Evolutionary conservation across 2,329 filamentous ascomycete species (phyloP).

Genomic region (Pseudogymnoascus pannorum): DNA sequence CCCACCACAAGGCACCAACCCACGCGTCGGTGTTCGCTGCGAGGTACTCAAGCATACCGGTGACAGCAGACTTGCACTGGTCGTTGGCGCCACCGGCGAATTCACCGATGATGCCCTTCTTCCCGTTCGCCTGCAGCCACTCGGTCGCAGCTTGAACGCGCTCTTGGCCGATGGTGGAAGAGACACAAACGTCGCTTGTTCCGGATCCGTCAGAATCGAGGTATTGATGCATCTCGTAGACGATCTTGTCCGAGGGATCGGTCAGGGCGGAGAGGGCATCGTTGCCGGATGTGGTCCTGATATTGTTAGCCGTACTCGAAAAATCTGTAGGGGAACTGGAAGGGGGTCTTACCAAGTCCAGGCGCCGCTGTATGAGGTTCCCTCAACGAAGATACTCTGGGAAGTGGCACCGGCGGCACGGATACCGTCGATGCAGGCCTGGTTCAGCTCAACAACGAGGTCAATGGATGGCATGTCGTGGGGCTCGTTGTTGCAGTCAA

Average conservation of each 20-base stretch:
- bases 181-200: constrained; percentile 40
- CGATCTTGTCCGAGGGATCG: constrained; percentile 42
- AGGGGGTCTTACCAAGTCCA: constrained; percentile 35
- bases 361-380: constrained; percentile 37
- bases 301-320: neutral
- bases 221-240: constrained; percentile 55
- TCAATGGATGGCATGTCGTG: constrained; percentile 32
- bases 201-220: constrained; percentile 46
- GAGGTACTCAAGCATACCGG: constrained; percentile 41
- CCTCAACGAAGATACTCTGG: constrained; percentile 49
- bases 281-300: constrained; percentile 31
- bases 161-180: constrained; percentile 41
- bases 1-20: constrained; percentile 40
- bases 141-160: constrained; percentile 40
- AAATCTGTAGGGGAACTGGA: neutral
- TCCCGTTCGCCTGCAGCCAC: constrained; percentile 45
- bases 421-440: constrained; percentile 34
- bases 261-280: constrained; percentile 39
- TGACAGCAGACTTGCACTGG: constrained; percentile 39
- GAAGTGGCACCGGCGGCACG: constrained; percentile 33
- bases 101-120: constrained; percentile 44
- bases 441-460: constrained; percentile 34
- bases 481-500: constrained; percentile 38
- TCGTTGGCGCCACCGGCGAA: constrained; percentile 42
- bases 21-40: constrained; percentile 43